Percentiles rank a stretch among this genome's conserved stretches.
Evolutionary conservation across 192 early-diverging fungal genomes (phyloP).

Genomic region (Rhizophagus clarus): DNA sequence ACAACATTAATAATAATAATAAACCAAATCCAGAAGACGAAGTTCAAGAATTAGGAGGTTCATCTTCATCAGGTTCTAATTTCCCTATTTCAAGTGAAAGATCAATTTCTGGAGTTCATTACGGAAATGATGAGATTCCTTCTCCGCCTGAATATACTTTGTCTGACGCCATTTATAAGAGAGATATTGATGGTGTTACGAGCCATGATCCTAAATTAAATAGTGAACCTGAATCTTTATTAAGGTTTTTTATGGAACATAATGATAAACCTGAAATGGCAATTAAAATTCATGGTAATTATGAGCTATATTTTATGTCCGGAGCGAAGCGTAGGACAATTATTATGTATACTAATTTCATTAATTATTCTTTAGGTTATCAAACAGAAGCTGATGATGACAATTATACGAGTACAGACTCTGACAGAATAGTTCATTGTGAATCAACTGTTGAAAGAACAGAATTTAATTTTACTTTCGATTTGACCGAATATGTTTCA

Average conservation of each 20-base stretch:
- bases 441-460: constrained; percentile 28
- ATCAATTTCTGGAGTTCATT: neutral
- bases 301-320: neutral
- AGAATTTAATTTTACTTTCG: constrained; percentile 44
- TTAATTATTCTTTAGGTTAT: constrained; percentile 25
- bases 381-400: constrained; percentile 33
- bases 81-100: neutral
- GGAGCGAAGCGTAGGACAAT: too few species aligned
- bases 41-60: neutral
- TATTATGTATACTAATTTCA: neutral
- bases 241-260: constrained; percentile 43
- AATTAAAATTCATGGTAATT: constrained; percentile 39
- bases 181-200: neutral
- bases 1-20: neutral
- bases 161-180: constrained; percentile 3
- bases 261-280: constrained; percentile 45
- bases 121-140: neutral
- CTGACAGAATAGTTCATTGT: constrained; percentile 7
- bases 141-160: neutral
- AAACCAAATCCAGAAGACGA: neutral
- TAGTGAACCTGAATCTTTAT: constrained; percentile 17
- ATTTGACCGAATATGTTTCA: constrained; percentile 38
- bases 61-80: neutral
- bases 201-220: constrained; percentile 8
- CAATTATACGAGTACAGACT: neutral